Base-by-base conservation (phyloP, 345 rosid species). In the Eucalyptus guilfoylei region DNA sequence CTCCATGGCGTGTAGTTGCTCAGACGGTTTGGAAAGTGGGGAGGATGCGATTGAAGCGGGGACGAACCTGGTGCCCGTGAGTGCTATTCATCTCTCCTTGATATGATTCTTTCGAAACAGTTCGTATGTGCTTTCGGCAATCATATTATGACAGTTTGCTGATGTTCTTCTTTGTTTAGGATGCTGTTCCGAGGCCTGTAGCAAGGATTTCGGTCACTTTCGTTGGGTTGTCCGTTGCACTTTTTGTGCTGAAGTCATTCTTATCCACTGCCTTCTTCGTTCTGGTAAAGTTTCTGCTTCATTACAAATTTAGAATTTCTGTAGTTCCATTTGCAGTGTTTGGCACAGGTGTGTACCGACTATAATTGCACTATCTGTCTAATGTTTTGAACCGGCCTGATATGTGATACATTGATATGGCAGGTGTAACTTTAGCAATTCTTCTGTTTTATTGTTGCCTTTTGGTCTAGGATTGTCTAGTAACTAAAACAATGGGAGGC, bases 31-130 rank as follows among this genome's bases (percentile, higher is more conserved):
- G 97, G 98, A 96, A 91, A 81, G 94, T 97, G 60, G 99, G 97
- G 86, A 95, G 91, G 97, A 98, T 92, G 98, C 97, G 88, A 90
- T 98, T 55, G 98, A 97, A 76, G 97, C 97, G 21, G 98, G 97
- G 89, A 95, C 97, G 52, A 93, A 89, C 60, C 92, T 98, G 80
- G 98, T 98, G 92, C 99, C 98, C 42, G 99, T 97, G 91, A 95
- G 99, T 91, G 87, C 54, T 49, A 16, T 81, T 88, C 90, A 42
- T 90, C 54, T 85, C 85, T 72, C 24, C 11, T 85, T 67, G 40
- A 32, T 32, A 24, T 45, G 45, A 14, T 45, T 64, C 44, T 55
- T 86, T 50, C 9, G 44, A 6, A 55, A 85, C 10, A 3, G 64
- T 50, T 52, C 10, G 5, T 52, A 34, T 86, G n/a, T 86, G 47